Conservation (phyloP, 2,329 filamentous ascomycete genomes). For the Onygena corvina region DNA sequence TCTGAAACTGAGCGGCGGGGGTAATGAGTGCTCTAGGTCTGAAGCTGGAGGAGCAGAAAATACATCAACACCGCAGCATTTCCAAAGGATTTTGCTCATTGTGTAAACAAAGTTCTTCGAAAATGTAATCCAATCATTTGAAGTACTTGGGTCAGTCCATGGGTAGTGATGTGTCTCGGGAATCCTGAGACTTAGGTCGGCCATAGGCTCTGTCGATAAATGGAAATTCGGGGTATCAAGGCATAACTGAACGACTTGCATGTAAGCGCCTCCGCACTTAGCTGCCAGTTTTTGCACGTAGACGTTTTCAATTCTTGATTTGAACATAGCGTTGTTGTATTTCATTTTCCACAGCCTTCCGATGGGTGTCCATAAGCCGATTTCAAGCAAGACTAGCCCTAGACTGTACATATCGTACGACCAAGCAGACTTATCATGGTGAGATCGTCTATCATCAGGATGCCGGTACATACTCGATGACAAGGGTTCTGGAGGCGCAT, state of each 20-base stretch:
- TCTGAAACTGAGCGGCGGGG: constrained; percentile 30
- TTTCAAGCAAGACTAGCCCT: constrained; percentile 49
- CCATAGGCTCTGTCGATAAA: constrained; percentile 32
- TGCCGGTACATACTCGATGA: constrained; percentile 50
- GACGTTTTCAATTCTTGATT: constrained; percentile 50
- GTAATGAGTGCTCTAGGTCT: constrained; percentile 33
- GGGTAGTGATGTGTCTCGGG: constrained; percentile 33
- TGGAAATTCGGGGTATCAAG: constrained; percentile 45
- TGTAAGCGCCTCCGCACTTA: constrained; percentile 53
- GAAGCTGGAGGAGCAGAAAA: constrained; percentile 30
- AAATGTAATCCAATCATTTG: constrained; percentile 32
- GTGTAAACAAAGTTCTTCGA: constrained; percentile 37
- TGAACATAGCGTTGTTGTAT: constrained; percentile 51
- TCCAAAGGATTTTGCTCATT: constrained; percentile 32
- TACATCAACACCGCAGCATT: constrained; percentile 33
- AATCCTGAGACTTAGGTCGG: constrained; percentile 30
- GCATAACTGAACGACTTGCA: constrained; percentile 51
- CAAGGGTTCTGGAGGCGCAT: constrained; percentile 33
- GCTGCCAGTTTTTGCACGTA: constrained; percentile 50
- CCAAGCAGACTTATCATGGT: constrained; percentile 31
- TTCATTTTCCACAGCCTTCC: constrained; percentile 53
- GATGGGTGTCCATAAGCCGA: constrained; percentile 52
- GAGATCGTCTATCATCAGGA: constrained; percentile 37
- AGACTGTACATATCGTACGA: constrained; percentile 49
- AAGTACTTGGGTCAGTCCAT: constrained; percentile 31